Evolutionary conservation across 225 moss, liverwort and hornwort species (phyloP), one percentile per base, ranked within the genome.

Genomic region (Marchantia paleacea): DNA sequence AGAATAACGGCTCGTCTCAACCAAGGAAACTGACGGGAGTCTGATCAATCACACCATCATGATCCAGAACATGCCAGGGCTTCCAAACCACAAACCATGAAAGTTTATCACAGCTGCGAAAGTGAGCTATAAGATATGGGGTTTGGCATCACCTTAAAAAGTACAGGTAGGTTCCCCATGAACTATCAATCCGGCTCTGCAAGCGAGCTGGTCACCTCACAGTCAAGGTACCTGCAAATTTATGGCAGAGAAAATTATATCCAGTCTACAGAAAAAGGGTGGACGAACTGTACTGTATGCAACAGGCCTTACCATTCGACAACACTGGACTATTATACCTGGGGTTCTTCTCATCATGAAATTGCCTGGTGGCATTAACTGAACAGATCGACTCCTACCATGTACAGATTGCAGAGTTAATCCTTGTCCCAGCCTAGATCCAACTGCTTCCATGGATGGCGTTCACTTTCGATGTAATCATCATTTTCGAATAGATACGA

Each of bases 191-290:
- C 82, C 77, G 71, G 75, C 48, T 81, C 81, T 81, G 75, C 81
- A 11, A 81, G 75, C 81, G 75, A 70, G 76, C 82, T 82, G 76
- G 58, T 75, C 77, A 82, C 77, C 61, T 52, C 31, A 77, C 78
- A 85, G 82, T 87, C 64, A 79, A 74, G 72, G 73, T 79, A 83
- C 79, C 83, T 83, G 79, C 83, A 83, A 80, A 79, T 55, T 79
- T 79, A 26, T 83, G 55, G 50, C 60, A 71, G 72, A 83, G 51
- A 83, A 47, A 50, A 83, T 79, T 79, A 79, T 29, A 19, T 57
- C 79, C 73, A 72, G 7, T 29, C 83, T 67, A 50, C 10, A 30
- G 25, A 79, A 29, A n/a, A 52, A 65, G 77, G 58, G 64, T 78
- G 5, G 2, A 55, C 60, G 48, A 75, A 73, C 78, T 54, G 7